A percentile compares a stretch with the other conserved stretches of the same genome.
Conservation (phyloP, 176 grass and related monocot species). For the Puccinellia tenuiflora region DNA sequence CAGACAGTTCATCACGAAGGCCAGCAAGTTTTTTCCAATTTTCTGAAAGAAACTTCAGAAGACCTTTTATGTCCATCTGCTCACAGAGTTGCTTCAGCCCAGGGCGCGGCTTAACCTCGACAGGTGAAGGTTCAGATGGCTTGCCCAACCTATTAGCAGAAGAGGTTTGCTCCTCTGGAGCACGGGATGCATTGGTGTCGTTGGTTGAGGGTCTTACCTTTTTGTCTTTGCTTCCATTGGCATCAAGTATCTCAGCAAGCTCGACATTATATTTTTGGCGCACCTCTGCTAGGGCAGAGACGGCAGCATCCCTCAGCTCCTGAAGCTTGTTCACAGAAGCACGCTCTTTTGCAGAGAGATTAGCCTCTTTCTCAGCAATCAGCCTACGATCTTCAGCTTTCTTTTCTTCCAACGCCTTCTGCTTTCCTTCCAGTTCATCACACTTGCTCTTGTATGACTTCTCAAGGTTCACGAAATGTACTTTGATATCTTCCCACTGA, state of each 20-base stretch:
- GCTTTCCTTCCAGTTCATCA: constrained; percentile 68
- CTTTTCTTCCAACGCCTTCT: constrained; percentile 57
- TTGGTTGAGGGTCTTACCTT: constrained; percentile 61
- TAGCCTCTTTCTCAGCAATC: constrained; percentile 64
- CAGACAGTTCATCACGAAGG: constrained; percentile 63
- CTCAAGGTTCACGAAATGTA: constrained; percentile 56
- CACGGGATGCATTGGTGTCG: constrained; percentile 49
- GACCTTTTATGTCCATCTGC: constrained; percentile 77
- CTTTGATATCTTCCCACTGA: constrained; percentile 67
- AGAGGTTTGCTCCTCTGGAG: constrained; percentile 55
- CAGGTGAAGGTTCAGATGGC: constrained; percentile 45
- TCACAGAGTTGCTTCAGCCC: constrained; percentile 76
- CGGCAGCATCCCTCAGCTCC: constrained; percentile 63
- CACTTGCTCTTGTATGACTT: constrained; percentile 60
- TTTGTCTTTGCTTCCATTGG: constrained; percentile 64
- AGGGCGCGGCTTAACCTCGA: constrained; percentile 46
- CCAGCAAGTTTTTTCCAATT: constrained; percentile 57
- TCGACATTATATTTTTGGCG: constrained; percentile 75
- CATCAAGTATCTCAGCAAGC: constrained; percentile 61
- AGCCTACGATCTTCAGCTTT: constrained; percentile 38
- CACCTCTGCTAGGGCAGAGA: constrained; percentile 61
- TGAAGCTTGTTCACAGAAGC: constrained; percentile 64
- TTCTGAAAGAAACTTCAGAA: constrained; percentile 79
- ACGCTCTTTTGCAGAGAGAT: constrained; percentile 59
- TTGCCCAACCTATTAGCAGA: constrained; percentile 38